Evolutionary conservation across 208 protist genomes (phyloP), one percentile per base, ranked within the genome.

Genomic region (Acanthamoeba castellanii): DNA sequence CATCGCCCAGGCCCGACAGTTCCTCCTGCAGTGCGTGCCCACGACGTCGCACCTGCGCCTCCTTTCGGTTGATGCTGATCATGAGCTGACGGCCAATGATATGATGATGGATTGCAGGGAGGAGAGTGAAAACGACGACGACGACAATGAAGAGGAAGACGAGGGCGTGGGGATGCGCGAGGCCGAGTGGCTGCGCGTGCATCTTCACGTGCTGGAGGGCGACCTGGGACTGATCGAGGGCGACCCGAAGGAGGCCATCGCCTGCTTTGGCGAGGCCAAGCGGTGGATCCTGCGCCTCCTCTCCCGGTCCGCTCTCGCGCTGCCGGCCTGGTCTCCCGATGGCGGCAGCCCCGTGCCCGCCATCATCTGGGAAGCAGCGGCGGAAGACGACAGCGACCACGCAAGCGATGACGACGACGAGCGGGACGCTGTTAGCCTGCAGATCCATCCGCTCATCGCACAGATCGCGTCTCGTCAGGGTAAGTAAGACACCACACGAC

Each of bases 391-490:
- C 34, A n/a, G n/a, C 42, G 45, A 85, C 8, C 11, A 57, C n/a
- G 16, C 5, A 1, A 0, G 42, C 5, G 34, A 85, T 18, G 22
- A 57, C 13, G 76, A 85, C 8, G 22, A 57, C 68, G 76, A 85
- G 70, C 14, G 30, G 7, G 76, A 85, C n/a, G 45, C 32, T 2
- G n/a, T n/a, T 5, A 3, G 1, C 18, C 47, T 59, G 76, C 76
- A 57, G 30, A 16, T 18, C 27, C 76, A 85, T 57, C 42, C 76
- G 13, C 47, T 85, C 8, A 9, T 85, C 45, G 76, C 76, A 0
- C 76, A 85, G 42, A 85, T 85, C 13, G 76, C 76, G 20, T 85
- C 76, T 13, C 76, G 76, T 13, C 76, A 85, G 4, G 76, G 76
- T 85, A 85, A 25, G 16, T 9, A 27, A 9, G 42, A 78, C 30